Conservation (phyloP, 1,139 yeast genomes). For the Yamadazyma diddensiae region DNA sequence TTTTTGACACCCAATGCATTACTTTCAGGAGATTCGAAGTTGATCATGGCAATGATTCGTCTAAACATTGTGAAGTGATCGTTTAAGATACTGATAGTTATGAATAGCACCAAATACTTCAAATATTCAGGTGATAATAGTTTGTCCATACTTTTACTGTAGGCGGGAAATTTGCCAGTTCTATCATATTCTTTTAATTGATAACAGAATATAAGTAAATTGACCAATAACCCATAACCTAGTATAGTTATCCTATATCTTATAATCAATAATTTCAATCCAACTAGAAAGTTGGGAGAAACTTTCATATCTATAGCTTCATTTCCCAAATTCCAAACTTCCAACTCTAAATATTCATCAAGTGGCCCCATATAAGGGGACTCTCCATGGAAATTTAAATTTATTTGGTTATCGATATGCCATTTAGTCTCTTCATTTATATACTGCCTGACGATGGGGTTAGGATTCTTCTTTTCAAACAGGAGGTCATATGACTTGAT, state of each 20-base stretch:
- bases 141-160: slow-evolving; percentile 7
- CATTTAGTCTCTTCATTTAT: slow-evolving; percentile 75
- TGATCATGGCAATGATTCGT: slow-evolving; percentile 2
- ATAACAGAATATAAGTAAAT: slow-evolving; percentile 39
- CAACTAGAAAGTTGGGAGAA: slow-evolving; percentile 40
- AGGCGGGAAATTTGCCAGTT: slow-evolving; percentile 8
- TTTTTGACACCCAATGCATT: slow-evolving; percentile 6
- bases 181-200: slow-evolving; percentile 27
- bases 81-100: slow-evolving; percentile 3
- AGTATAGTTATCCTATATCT: slow-evolving; percentile 64
- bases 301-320: slow-evolving; percentile 19
- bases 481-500: slow-evolving; percentile 36
- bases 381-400: slow-evolving; percentile 54
- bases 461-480: slow-evolving; percentile 24
- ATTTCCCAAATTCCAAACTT: slow-evolving; percentile 39
- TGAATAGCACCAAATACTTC: slow-evolving; percentile 2
- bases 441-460: slow-evolving; percentile 70
- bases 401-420: slow-evolving; percentile 49
- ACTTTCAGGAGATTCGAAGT: slow-evolving; percentile 4
- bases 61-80: slow-evolving; percentile 3
- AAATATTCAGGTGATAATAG: slow-evolving; percentile 2
- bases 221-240: slow-evolving; percentile 52
- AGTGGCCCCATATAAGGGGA: slow-evolving; percentile 71
- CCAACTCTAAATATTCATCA: slow-evolving; percentile 30
- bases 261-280: slow-evolving; percentile 54